A percentile compares a stretch with the other conserved stretches of the same genome.
phyloP scores from a whole-genome alignment of 192 early-diverging fungal species.

The Coemansia sp. region DNA sequence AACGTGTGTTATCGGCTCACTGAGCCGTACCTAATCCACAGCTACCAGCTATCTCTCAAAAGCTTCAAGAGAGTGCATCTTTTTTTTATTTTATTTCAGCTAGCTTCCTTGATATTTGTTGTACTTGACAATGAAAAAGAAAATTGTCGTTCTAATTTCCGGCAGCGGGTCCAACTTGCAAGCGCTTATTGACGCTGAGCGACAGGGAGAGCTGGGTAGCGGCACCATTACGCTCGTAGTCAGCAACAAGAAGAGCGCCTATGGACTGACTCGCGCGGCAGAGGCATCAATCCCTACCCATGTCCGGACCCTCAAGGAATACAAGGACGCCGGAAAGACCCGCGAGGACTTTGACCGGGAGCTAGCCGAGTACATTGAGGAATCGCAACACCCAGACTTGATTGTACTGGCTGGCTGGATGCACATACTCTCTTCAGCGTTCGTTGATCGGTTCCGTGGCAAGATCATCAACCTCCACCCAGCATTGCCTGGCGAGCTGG shows the following conservation, averaged over 20 bases:
- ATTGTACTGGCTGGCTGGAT: conserved; percentile 96
- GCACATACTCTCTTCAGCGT: conserved; percentile 92
- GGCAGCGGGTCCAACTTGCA: conserved; percentile 96
- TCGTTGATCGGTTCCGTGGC: conserved; percentile 69
- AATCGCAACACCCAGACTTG: conserved; percentile 69
- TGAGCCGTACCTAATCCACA: conserved; percentile 5
- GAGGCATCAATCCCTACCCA: conserved; percentile 82
- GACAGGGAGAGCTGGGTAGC: conserved; percentile 49
- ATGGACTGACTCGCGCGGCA: conserved; percentile 85
- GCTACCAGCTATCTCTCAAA: not conserved
- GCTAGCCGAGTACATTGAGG: conserved; percentile 67
- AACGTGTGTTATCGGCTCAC: not conserved
- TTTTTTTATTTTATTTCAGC: not conserved
- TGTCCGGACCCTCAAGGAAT: conserved; percentile 78
- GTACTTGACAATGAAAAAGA: conserved; percentile 25
- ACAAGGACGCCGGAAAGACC: conserved; percentile 76
- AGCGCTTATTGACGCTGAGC: conserved; percentile 85
- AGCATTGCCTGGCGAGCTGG: conserved; percentile 92
- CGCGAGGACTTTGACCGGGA: conserved; percentile 88
- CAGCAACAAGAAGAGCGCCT: conserved; percentile 83
- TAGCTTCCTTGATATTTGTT: not conserved
- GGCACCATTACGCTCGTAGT: conserved; percentile 83
- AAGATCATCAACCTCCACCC: conserved; percentile 96
- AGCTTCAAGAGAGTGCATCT: not conserved
- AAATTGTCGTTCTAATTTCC: conserved; percentile 89